phyloP scores from a whole-genome alignment of 164 flowering plant species.

The Akebia trifoliata region DNA sequence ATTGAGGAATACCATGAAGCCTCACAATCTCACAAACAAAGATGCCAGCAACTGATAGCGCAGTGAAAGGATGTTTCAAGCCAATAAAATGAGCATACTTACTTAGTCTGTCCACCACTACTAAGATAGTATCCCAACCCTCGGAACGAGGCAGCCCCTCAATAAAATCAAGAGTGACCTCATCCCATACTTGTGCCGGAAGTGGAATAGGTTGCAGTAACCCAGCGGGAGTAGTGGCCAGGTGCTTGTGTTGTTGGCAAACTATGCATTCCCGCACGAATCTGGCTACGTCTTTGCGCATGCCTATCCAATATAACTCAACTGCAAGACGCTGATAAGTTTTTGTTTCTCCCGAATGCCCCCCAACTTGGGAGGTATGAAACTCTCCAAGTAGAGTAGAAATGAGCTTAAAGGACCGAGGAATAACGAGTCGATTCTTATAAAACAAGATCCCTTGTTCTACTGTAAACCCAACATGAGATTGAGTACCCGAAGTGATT shows the following conservation, averaged over 20 bases:
- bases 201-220: background rate
- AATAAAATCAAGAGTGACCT: background rate
- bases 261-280: background rate
- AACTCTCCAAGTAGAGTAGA: too few relatives aligned
- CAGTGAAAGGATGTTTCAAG: too few relatives aligned
- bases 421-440: too few relatives aligned
- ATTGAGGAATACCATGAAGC: slow-evolving; percentile 7
- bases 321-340: background rate
- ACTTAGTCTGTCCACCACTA: background rate
- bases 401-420: too few relatives aligned
- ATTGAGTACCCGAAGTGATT: too few relatives aligned
- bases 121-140: background rate
- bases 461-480: too few relatives aligned
- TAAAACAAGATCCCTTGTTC: too few relatives aligned
- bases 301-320: background rate
- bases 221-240: background rate
- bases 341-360: too few relatives aligned
- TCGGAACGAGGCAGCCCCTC: background rate
- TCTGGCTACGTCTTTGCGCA: background rate
- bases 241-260: background rate
- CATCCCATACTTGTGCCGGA: background rate
- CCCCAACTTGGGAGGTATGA: background rate
- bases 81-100: background rate
- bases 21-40: background rate
- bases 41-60: too few relatives aligned